phyloP scores from a whole-genome alignment of 2,329 filamentous ascomycete genomes.

The Scedosporium apiospermum region DNA sequence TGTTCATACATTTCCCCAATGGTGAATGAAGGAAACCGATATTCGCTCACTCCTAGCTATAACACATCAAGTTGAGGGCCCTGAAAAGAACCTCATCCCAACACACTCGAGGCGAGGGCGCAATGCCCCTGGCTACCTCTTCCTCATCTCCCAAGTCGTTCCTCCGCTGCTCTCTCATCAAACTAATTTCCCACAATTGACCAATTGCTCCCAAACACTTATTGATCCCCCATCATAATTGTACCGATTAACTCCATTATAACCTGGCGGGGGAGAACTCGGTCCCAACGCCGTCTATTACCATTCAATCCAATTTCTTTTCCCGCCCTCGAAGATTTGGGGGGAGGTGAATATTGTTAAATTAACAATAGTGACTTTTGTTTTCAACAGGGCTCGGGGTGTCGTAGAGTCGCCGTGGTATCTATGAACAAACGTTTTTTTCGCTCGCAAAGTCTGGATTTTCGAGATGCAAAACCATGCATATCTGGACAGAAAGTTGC shows the following conservation, averaged over 20 bases:
- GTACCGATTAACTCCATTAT: background rate
- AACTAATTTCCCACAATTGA: background rate
- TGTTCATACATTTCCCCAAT: no score
- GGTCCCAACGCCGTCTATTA: background rate
- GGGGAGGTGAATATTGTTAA: background rate
- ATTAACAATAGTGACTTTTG: background rate
- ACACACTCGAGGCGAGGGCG: no score
- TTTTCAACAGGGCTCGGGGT: background rate
- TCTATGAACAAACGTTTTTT: background rate
- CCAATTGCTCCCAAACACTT: background rate
- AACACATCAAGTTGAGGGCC: no score
- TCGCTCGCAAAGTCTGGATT: conserved; percentile 1
- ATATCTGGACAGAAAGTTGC: background rate
- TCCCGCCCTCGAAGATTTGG: background rate
- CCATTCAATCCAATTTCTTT: background rate
- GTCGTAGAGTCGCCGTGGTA: background rate
- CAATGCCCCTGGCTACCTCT: no score
- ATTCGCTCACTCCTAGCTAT: no score
- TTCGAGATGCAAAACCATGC: background rate
- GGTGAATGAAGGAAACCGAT: no score
- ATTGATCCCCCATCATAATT: background rate
- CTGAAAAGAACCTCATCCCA: no score
- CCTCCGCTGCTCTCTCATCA: background rate
- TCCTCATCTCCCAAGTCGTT: no score
- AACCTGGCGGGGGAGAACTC: background rate